Conservation (phyloP, 1,284 basidiomycete species). For the Microbotryomycetes sp. region DNA sequence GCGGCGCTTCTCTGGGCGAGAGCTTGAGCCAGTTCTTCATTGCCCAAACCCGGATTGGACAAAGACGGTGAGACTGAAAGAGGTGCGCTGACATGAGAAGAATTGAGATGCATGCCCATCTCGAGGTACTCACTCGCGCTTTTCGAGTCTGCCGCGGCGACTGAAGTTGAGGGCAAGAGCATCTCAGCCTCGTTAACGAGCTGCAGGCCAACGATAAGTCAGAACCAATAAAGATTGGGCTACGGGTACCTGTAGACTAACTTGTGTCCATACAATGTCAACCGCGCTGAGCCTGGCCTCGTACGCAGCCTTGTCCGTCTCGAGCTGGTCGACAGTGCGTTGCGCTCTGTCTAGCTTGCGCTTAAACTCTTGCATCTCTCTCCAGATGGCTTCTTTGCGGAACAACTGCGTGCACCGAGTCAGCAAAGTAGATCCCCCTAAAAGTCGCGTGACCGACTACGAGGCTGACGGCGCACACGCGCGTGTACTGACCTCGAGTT, state of each 20-base stretch:
- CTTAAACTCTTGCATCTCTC: conserved; percentile 83
- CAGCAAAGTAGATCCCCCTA: too few relatives aligned
- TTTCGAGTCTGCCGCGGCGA: too few relatives aligned
- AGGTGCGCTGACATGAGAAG: background rate
- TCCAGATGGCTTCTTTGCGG: conserved; percentile 85
- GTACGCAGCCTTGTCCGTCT: conserved; percentile 5
- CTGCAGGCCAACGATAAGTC: background rate
- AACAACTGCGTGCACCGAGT: conserved; percentile 48
- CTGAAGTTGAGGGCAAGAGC: conserved; percentile 4
- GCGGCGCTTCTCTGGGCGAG: conserved; percentile 13
- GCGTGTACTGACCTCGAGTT: background rate
- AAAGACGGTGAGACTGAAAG: conserved; percentile 5
- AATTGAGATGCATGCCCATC: background rate
- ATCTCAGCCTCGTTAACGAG: conserved; percentile 9
- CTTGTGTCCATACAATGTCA: conserved; percentile 16
- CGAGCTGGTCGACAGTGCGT: conserved; percentile 4
- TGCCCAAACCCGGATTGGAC: conserved; percentile 6
- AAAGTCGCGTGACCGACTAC: background rate
- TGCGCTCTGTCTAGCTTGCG: conserved; percentile 65
- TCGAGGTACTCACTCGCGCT: background rate
- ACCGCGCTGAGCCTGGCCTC: conserved; percentile 18
- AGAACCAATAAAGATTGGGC: background rate
- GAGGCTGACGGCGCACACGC: background rate
- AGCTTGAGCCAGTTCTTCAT: conserved; percentile 19
- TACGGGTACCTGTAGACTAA: background rate